Base-by-base conservation (phyloP, 75 land plant genomes). In the Ceratopteris richardii region DNA sequence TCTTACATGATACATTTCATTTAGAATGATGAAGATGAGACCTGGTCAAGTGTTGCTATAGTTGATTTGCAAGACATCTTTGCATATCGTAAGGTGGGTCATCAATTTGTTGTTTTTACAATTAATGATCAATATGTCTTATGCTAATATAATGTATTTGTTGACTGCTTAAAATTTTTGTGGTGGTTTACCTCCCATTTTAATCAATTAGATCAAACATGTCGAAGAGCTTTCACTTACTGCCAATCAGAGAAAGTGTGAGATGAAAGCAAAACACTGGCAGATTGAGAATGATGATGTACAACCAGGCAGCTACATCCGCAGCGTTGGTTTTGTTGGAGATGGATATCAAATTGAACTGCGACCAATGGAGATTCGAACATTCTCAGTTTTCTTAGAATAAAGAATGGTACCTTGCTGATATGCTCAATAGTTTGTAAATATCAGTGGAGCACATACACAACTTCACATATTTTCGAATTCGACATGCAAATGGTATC, bases 201-300 rank as follows among this genome's bases (percentile, higher is more conserved):
- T 0, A 29, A 28, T 21, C n/a, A 18, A 58, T 25, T 60, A 77
- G 80, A 67, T 77, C 29, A 43, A 51, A 28, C 44, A 57, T 11
- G 47, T 77, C 29, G 66, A 41, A 24, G 80, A 77, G 51, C 55
- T 71, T 16, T 52, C 64, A 53, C 72, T 77, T 10, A 60, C 78
- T 30, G 80, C 67, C 21, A 75, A 63, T 44, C 72, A 73, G 53
- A 50, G 67, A 47, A 72, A 61, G 54, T 62, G 71, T 0, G 58
- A 56, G 17, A 58, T 77, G 80, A 73, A 52, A 28, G 44, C 50
- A 53, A 47, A 74, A 31, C n/a, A 77, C 22, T 77, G 80, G 80
- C 29, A 54, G 31, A 29, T 77, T 59, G 72, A 67, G 63, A 31
- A 55, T 17, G 65, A 65, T 6, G 51, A 25, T 25, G 23, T 27